Evolutionary conservation across 176 grass and related monocot genomes (phyloP).

Genomic region (Pontederia crassipes): DNA sequence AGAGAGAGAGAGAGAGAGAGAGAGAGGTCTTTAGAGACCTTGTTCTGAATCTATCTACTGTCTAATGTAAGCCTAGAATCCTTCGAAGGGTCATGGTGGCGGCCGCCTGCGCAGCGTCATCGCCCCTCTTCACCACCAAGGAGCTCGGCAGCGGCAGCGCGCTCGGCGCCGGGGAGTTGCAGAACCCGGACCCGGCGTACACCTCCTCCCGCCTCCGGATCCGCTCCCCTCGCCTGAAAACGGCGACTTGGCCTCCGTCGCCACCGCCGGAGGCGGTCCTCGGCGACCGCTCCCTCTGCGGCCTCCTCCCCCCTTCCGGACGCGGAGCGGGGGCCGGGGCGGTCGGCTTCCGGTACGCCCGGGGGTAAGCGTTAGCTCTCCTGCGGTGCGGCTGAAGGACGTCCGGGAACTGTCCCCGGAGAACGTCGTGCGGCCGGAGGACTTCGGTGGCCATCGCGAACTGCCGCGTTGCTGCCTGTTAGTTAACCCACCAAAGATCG

Average conservation of each 20-base stretch:
- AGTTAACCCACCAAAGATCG: background rate
- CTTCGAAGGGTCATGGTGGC: too few species aligned
- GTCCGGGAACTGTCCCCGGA: constrained; percentile 8
- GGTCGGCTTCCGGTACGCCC: constrained; percentile 11
- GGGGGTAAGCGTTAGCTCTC: too few species aligned
- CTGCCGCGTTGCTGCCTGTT: background rate
- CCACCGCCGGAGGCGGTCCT: background rate
- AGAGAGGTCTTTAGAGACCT: too few species aligned
- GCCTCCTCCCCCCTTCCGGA: background rate
- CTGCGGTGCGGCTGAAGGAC: background rate
- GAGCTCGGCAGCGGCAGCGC: constrained; percentile 44
- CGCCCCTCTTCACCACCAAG: constrained; percentile 17
- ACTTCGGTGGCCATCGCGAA: constrained; percentile 32
- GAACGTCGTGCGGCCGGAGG: constrained; percentile 28
- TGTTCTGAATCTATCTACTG: too few species aligned
- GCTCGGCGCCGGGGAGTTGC: constrained; percentile 41
- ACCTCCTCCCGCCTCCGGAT: constrained; percentile 6
- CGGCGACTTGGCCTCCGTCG: background rate
- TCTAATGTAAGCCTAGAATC: too few species aligned
- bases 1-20: too few species aligned
- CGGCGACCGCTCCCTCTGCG: background rate
- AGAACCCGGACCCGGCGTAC: constrained; percentile 53
- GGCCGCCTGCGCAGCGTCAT: too few species aligned
- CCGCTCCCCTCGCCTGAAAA: background rate
- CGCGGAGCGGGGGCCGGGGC: background rate